These are phyloP conservation scores for Alisma plantagoaquatica DNA, from an alignment of 106 monocot genomes.

Conservation along the genomic window DNA sequence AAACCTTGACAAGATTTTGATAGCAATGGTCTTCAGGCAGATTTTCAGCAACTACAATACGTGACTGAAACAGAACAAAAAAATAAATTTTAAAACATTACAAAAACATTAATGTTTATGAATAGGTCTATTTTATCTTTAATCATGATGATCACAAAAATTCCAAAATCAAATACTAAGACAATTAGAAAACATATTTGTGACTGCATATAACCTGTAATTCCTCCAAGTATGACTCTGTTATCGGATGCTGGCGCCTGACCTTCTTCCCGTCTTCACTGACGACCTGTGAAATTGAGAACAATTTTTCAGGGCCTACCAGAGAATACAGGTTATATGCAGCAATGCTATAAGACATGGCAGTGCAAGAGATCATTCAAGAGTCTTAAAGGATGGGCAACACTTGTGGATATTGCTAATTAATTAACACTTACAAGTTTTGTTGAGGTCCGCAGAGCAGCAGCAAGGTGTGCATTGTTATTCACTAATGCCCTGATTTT, in stretches of 20 bases:
- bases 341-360: no score
- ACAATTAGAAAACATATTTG: neutral
- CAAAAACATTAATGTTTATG: no score
- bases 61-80: conserved; percentile 38
- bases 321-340: no score
- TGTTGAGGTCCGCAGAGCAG: conserved; percentile 72
- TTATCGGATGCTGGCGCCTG: conserved; percentile 65
- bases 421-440: conserved; percentile 97
- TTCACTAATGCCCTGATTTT: conserved; percentile 89
- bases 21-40: conserved; percentile 97
- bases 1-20: conserved; percentile 87
- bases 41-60: conserved; percentile 96
- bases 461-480: conserved; percentile 59
- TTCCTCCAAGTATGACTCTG: conserved; percentile 62
- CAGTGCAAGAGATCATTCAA: no score
- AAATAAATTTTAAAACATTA: no score
- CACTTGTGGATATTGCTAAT: no score
- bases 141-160: no score
- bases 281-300: conserved; percentile 40
- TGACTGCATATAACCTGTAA: conserved; percentile 13
- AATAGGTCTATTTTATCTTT: no score
- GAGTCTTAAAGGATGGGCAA: no score
- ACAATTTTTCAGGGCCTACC: no score
- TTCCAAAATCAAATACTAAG: no score
- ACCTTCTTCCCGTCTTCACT: conserved; percentile 99